A percentile compares a stretch with the other conserved stretches of the same genome.
These are phyloP conservation scores for Pseudocercospora vitis DNA, from an alignment of 2,329 filamentous ascomycete genomes.

Conservation along the genomic window DNA sequence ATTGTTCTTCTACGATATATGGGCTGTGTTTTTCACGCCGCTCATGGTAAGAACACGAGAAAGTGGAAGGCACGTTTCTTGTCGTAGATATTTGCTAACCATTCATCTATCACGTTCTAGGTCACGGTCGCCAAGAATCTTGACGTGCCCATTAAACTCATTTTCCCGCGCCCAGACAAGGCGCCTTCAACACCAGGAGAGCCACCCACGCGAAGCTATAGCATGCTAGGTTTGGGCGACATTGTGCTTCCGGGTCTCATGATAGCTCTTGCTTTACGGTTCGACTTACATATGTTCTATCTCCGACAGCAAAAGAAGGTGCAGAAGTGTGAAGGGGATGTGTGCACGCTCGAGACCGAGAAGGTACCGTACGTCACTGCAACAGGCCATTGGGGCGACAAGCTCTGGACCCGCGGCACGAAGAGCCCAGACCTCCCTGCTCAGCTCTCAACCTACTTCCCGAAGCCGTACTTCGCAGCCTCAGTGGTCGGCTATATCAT, in stretches of 20 bases:
- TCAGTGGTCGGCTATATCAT: conserved; percentile 72
- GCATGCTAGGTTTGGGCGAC: conserved; percentile 92
- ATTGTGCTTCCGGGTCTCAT: conserved; percentile 91
- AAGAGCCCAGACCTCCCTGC: conserved; percentile 24
- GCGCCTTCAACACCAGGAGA: conserved; percentile 31
- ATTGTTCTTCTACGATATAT: conserved; percentile 92
- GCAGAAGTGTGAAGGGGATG: conserved; percentile 41
- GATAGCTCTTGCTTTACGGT: conserved; percentile 83
- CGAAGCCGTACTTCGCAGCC: conserved; percentile 82
- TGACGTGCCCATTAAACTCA: conserved; percentile 89
- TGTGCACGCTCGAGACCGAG: conserved; percentile 19
- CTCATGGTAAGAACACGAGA: no score
- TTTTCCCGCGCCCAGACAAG: conserved; percentile 68
- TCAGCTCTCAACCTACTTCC: conserved; percentile 55
- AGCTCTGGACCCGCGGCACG: conserved; percentile 67
- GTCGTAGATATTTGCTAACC: no score
- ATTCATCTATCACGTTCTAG: no score
- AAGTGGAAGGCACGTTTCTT: no score
- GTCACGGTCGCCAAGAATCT: conserved; percentile 84
- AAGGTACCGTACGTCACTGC: conserved; percentile 49
- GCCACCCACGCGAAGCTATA: conserved; percentile 45
- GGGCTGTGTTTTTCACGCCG: conserved; percentile 86
- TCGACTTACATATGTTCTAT: conserved; percentile 85
- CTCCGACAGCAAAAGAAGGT: conserved; percentile 59
- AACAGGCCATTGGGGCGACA: conserved; percentile 77